Base-by-base conservation (phyloP, 208 protist genomes). In the Leishmania turanica region DNA sequence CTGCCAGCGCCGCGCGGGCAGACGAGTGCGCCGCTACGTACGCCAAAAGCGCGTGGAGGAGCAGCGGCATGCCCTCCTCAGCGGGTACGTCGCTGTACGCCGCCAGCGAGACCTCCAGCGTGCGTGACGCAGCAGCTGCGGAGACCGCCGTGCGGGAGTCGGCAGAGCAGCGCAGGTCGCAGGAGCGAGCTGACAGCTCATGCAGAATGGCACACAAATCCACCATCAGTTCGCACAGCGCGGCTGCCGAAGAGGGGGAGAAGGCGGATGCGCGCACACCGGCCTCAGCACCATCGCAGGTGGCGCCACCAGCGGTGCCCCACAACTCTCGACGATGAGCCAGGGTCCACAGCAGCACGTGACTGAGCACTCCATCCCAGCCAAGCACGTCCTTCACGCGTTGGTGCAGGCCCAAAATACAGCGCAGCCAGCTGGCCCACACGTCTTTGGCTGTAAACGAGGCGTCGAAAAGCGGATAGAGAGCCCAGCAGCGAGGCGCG, bases 341-440 rank as follows among this genome's bases (percentile, higher is more conserved):
- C 42, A 92, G 78, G 31, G 79, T 73, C 91, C 91, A 94, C 75
- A 89, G 80, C 54, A 92, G 82, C 5, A 74, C 66, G 72, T 92
- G 88, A 68, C 79, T 79, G 62, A 94, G 82, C 56, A 92, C 54
- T 11, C 40, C 66, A 68, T 94, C 91, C 87, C 85, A 91, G 53
- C 84, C 78, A 69, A 92, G 79, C 13, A 92, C 69, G 72, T 87
- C 58, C 77, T 88, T 87, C 69, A 91, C 77, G 62, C 70, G 65
- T 40, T 84, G 77, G 58, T 94, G 81, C 45, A 86, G 65, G 3
- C 82, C 82, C 45, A 94, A 76, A 45, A 85, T 17, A 3, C 80
- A 80, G 24, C 83, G 84, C 78, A 94, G 51, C 91, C 91, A 94
- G 27, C 31, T 40, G 15, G 83, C 82, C 91, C 91, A 94, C 13